These are phyloP conservation scores for Santalum album DNA, from an alignment of 164 flowering plant species.

Conservation along the genomic window DNA sequence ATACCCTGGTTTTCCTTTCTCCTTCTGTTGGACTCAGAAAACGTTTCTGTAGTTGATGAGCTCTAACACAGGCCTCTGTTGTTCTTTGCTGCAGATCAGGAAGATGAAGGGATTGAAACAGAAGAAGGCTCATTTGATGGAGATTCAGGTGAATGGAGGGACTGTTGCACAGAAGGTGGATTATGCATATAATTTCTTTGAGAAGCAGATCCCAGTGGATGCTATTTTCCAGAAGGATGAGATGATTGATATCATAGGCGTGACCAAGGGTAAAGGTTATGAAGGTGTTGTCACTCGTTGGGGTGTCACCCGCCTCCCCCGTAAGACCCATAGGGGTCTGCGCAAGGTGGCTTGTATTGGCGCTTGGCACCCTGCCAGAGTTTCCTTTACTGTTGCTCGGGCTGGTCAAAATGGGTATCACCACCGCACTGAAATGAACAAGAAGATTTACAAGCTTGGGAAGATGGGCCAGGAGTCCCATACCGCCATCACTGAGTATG, in stretches of 20 bases:
- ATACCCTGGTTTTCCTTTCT: too few relatives aligned
- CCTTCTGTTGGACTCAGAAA: too few relatives aligned
- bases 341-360: conserved; percentile 4
- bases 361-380: conserved; percentile 4
- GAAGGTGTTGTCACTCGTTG: conserved; percentile 6
- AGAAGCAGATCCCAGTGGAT: conserved; percentile 6
- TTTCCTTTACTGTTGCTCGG: conserved; percentile 1
- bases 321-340: conserved; percentile 3
- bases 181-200: conserved; percentile 2
- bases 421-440: conserved; percentile 3
- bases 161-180: not conserved
- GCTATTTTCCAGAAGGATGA: conserved; percentile 3
- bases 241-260: conserved; percentile 4
- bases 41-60: too few relatives aligned
- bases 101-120: conserved; percentile 4
- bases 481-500: not conserved
- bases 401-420: conserved; percentile 4
- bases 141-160: conserved; percentile 4
- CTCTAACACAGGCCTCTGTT: too few relatives aligned
- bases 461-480: not conserved
- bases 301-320: conserved; percentile 5
- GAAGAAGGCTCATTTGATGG: conserved; percentile 5
- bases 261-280: conserved; percentile 3
- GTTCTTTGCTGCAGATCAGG: not conserved
- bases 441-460: conserved; percentile 2